These are phyloP conservation scores for Xylaria palmicola DNA, from an alignment of 495 filamentous ascomycete species.

Conservation along the genomic window DNA sequence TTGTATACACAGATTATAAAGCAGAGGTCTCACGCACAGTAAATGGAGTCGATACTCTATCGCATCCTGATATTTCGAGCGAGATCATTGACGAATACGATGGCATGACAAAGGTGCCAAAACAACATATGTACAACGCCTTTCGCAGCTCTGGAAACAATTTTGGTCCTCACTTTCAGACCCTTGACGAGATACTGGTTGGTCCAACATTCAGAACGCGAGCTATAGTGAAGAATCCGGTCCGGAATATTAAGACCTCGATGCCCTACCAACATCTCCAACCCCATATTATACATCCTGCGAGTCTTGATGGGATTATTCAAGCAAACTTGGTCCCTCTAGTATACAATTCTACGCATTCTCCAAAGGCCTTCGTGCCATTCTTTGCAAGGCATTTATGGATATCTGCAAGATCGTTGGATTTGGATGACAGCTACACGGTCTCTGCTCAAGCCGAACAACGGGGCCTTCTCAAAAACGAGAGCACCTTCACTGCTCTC, in stretches of 20 bases:
- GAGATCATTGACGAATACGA: not conserved
- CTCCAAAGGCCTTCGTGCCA: conserved; percentile 2
- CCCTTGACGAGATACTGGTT: conserved; percentile 10
- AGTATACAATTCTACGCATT: not conserved
- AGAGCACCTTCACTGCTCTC: conserved; percentile 5
- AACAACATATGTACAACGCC: conserved; percentile 16
- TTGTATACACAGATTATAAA: not conserved
- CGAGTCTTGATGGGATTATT: conserved; percentile 27
- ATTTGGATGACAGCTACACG: conserved; percentile 3
- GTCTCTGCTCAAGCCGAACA: conserved; percentile 9
- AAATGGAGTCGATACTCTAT: not conserved
- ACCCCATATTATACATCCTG: conserved; percentile 39
- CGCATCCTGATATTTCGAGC: not conserved
- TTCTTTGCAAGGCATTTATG: conserved; percentile 7
- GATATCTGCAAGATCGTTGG: conserved; percentile 6
- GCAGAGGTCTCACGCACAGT: not conserved
- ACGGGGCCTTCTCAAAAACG: not conserved
- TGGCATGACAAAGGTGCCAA: not conserved
- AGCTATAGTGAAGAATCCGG: conserved; percentile 5
- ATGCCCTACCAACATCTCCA: conserved; percentile 35
- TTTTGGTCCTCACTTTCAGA: conserved; percentile 26
- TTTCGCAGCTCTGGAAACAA: conserved; percentile 22
- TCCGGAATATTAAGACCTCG: conserved; percentile 22
- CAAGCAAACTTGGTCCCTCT: conserved; percentile 16
- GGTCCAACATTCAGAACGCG: not conserved